phyloP scores from a whole-genome alignment of 257 asterid species.

The Jaltomata sinuosa region DNA sequence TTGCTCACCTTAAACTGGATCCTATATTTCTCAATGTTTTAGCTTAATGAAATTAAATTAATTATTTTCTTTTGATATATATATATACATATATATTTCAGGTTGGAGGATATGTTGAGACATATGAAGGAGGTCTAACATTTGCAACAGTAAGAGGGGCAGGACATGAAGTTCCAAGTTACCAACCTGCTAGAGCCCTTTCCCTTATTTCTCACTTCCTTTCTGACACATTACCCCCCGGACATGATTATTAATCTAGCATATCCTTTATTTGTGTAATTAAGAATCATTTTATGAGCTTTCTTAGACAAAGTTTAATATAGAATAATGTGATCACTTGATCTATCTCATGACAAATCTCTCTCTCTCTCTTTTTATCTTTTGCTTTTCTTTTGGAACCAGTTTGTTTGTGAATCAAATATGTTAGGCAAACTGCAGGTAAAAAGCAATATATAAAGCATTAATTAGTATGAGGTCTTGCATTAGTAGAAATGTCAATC shows the following conservation, averaged over 20 bases:
- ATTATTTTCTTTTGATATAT: not conserved
- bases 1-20: not conserved
- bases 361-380: not conserved
- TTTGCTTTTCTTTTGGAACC: not conserved
- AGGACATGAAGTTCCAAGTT: slow-evolving; percentile 3
- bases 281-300: not conserved
- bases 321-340: not conserved
- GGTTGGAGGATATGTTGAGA: not conserved
- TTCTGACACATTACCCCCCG: not conserved
- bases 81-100: not conserved
- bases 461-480: too few species aligned
- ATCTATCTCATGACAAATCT: not conserved
- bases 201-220: slow-evolving; percentile 3
- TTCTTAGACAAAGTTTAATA: not conserved
- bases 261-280: not conserved
- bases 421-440: not conserved
- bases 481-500: too few species aligned
- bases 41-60: not conserved
- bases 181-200: not conserved
- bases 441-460: too few species aligned
- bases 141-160: slow-evolving; percentile 7
- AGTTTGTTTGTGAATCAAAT: not conserved
- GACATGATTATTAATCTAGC: not conserved
- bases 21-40: not conserved
- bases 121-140: not conserved